Base-by-base conservation (phyloP, 2,329 filamentous ascomycete genomes). In the Sporothrix luriei region DNA sequence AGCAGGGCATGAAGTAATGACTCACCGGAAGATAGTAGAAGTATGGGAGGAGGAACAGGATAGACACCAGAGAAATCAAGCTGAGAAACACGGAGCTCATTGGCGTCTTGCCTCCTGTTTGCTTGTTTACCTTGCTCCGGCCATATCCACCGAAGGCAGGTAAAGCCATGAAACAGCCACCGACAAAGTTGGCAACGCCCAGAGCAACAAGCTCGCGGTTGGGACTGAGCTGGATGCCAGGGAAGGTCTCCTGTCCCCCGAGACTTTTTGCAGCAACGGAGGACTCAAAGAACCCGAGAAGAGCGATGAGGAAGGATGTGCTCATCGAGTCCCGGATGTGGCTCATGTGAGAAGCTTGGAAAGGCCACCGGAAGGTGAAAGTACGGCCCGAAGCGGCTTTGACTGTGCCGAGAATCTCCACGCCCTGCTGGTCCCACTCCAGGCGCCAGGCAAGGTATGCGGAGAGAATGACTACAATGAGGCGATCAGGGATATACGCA, bases 251-350 rank as follows among this genome's bases (percentile, higher is more conserved):
- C 66, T 83, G 83, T 54, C 87, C 87, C 7, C 91, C 91, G 2
- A 99, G 82, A 72, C 92, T 94, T 80, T 98, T 98, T 48, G 95
- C 95, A 0, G 95, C 95, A 14, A 99, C 93, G 0, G 93, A 97
- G 2, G 93, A 97, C 79, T 99, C 95, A 75, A 99, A 99, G 80
- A 99, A 99, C n/a, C 95, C 95, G 0, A 99, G 88, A 29, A 99
- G 84, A 0, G 94, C 93, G 73, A 99, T 97, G 68, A 98, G 84
- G 76, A 99, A 97, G 0, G 93, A 91, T 0, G 95, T 98, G 66
- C 92, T 90, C 85, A 98, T 91, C 49, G 93, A 91, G 72, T 93
- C 91, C 26, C 91, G 90, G 68, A 96, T 91, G 77, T 97, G 91
- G 29, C 87, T 85, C 83, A 98, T 89, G 74, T 96, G 88, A 5